Base-by-base conservation (phyloP, 73 alveolate species). In the Symbiodinium pilosum region DNA sequence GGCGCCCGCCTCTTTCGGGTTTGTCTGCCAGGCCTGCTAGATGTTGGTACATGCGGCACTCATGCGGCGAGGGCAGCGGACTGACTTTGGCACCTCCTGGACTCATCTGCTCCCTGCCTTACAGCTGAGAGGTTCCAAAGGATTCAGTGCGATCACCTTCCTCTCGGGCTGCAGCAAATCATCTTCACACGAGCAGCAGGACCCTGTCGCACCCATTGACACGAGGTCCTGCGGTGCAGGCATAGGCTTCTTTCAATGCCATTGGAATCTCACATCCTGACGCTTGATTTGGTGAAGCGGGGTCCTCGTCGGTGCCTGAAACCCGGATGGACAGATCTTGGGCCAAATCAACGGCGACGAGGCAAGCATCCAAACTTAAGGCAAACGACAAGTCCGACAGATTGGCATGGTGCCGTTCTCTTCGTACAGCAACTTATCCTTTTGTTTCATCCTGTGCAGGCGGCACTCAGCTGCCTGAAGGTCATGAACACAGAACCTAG, bases 101-200 rank as follows among this genome's bases (percentile, higher is more conserved):
- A 64, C 73, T 88, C 95, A n/a, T 88, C 85, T n/a, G 85, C 42
- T 86, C 95, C 95, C 36, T 88, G 95, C 95, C 95, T 88, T n/a
- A n/a, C n/a, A n/a, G n/a, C n/a, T n/a, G n/a, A n/a, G n/a, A n/a
- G n/a, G n/a, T n/a, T n/a, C n/a, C n/a, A n/a, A n/a, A n/a, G n/a
- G n/a, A n/a, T n/a, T n/a, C n/a, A n/a, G n/a, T n/a, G n/a, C n/a
- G n/a, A n/a, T n/a, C n/a, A n/a, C n/a, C n/a, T n/a, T n/a, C n/a
- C n/a, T 52, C 69, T 40, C 59, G 41, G 97, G 44, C 6, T 71
- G 47, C 54, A 26, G 81, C 97, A 91, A 3, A 43, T 91, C 97
- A 32, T 91, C 97, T 43, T 91, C 97, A 24, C 97, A 91, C 16
- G 97, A 91, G 44, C 97, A 91, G 81, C 97, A 91, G 68, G 97